Conservation (phyloP, 805 yeast species). For the Tetrapisispora arboricola region DNA sequence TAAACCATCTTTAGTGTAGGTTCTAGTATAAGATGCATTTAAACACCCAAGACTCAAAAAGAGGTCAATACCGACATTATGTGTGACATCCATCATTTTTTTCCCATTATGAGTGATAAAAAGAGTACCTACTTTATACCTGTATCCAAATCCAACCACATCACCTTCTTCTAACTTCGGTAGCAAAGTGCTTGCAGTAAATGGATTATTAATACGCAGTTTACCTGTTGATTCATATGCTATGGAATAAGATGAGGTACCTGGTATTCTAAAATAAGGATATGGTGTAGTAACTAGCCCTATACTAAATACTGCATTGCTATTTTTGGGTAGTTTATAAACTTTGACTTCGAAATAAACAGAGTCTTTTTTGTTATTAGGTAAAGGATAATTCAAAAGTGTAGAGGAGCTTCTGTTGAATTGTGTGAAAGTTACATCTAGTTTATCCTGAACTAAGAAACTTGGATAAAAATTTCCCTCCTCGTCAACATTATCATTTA, state of each 20-base stretch:
- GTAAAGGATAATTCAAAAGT: constrained; percentile 30
- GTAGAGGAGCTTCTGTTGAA: constrained; percentile 26
- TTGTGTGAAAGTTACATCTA: constrained; percentile 26
- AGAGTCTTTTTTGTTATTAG: constrained; percentile 44
- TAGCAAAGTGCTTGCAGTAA: constrained; percentile 32
- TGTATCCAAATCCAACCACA: constrained; percentile 85
- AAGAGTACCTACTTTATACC: constrained; percentile 69
- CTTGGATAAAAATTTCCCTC: constrained; percentile 28
- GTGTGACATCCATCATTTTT: constrained; percentile 70
- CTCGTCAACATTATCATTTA: constrained; percentile 27
- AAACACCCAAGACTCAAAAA: constrained; percentile 33
- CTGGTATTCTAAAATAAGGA: constrained; percentile 68
- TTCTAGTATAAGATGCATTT: constrained; percentile 31
- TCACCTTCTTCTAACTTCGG: constrained; percentile 64
- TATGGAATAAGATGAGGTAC: constrained; percentile 56
- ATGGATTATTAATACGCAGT: constrained; percentile 55
- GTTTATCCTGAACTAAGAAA: constrained; percentile 27
- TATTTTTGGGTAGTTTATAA: constrained; percentile 26
- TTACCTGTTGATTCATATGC: constrained; percentile 69
- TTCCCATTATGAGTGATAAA: constrained; percentile 94
- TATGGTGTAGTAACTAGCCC: constrained; percentile 67
- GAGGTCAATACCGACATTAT: constrained; percentile 44
- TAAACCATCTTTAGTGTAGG: constrained; percentile 28
- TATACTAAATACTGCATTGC: constrained; percentile 46
- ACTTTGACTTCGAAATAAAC: constrained; percentile 60